phyloP scores from a whole-genome alignment of 345 rosid species.

The Turnera subulata region DNA sequence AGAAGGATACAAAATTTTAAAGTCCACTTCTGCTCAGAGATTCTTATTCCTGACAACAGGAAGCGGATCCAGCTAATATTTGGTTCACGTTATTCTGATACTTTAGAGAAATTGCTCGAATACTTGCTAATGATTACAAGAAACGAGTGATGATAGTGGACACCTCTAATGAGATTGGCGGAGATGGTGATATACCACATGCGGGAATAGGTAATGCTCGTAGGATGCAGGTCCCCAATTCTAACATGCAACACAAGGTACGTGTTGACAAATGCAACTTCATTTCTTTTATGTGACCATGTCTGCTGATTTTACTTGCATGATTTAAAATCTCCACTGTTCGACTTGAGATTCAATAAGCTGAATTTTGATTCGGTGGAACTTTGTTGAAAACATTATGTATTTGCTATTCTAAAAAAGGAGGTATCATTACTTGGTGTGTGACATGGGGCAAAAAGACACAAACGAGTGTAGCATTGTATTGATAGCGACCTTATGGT shows the following conservation, averaged over 20 bases:
- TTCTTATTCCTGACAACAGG: not conserved
- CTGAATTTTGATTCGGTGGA: not conserved
- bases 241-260: constrained; percentile 87
- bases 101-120: constrained; percentile 80
- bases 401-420: too few relatives aligned
- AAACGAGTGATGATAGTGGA: constrained; percentile 95
- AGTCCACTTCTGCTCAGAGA: not conserved
- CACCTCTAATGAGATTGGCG: constrained; percentile 94
- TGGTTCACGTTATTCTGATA: constrained; percentile 6
- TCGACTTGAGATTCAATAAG: not conserved
- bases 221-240: constrained; percentile 90
- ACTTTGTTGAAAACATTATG: not conserved
- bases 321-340: too few relatives aligned
- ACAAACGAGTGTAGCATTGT: too few relatives aligned
- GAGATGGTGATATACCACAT: constrained; percentile 97
- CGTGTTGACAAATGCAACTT: constrained; percentile 5
- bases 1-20: too few relatives aligned
- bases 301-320: not conserved
- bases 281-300: not conserved
- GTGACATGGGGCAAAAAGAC: too few relatives aligned
- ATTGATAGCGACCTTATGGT: too few relatives aligned
- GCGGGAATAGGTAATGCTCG: constrained; percentile 90
- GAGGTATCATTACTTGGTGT: too few relatives aligned
- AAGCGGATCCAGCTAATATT: not conserved
- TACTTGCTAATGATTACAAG: constrained; percentile 84